Conservation (phyloP, 2,329 filamentous ascomycete genomes). For the Calonectria ilicicola region DNA sequence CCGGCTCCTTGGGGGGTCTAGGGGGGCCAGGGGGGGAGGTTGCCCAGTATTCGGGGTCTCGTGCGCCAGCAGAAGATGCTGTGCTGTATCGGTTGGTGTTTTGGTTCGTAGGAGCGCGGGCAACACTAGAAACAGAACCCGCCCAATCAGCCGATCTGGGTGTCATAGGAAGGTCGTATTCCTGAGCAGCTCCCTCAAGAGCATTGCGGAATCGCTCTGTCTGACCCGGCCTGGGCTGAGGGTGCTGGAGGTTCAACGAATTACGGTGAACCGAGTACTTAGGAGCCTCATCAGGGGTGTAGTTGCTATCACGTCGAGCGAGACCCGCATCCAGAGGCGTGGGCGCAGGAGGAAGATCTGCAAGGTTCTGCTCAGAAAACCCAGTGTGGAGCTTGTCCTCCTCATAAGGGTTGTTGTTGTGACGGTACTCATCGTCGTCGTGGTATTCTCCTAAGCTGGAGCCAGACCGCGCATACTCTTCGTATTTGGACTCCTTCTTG, state of each 20-base stretch:
- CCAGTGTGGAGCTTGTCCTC: conserved; percentile 72
- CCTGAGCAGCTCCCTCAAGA: conserved; percentile 78
- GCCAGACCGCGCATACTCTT: conserved; percentile 73
- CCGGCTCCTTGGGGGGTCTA: conserved; percentile 72
- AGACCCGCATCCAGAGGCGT: conserved; percentile 41
- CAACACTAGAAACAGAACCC: conserved; percentile 69
- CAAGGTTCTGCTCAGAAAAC: conserved; percentile 65
- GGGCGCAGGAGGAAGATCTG: conserved; percentile 35
- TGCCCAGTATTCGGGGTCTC: conserved; percentile 58
- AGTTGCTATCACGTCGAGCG: conserved; percentile 60
- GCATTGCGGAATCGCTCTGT: conserved; percentile 80
- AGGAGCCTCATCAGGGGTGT: conserved; percentile 75
- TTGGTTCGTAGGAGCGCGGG: conserved; percentile 61
- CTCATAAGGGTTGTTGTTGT: conserved; percentile 66
- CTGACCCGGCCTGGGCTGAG: conserved; percentile 80
- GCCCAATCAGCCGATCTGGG: conserved; percentile 73
- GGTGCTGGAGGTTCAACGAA: conserved; percentile 83
- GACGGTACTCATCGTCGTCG: conserved; percentile 65
- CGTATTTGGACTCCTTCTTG: conserved; percentile 70
- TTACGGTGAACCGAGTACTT: conserved; percentile 88
- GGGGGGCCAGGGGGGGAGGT: conserved; percentile 62
- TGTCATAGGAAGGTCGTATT: conserved; percentile 72
- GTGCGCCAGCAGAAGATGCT: conserved; percentile 50
- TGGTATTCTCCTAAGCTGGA: conserved; percentile 79
- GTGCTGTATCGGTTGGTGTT: conserved; percentile 63